phyloP scores from a whole-genome alignment of 345 rosid genomes.

The Psidium guajava region DNA sequence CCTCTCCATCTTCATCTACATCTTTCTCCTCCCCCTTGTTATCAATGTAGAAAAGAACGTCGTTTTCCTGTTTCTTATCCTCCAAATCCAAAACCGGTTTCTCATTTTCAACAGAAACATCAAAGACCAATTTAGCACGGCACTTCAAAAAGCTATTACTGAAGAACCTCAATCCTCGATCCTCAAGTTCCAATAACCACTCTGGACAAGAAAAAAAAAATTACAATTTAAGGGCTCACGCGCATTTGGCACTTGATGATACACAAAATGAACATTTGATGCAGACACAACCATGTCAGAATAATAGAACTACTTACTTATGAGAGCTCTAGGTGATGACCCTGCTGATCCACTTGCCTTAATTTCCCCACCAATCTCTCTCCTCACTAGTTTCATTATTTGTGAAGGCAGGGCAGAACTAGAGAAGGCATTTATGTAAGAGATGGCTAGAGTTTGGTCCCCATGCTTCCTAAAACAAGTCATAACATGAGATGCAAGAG shows the following conservation, averaged over 20 bases:
- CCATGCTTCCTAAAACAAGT: slow-evolving; percentile 22
- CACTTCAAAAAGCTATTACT: slow-evolving; percentile 20
- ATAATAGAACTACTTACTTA: slow-evolving; percentile 22
- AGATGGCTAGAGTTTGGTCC: slow-evolving; percentile 31
- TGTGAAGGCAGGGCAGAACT: slow-evolving; percentile 21
- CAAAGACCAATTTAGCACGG: slow-evolving; percentile 23
- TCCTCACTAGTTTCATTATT: slow-evolving; percentile 17
- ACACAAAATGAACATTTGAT: not conserved
- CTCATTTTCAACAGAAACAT: slow-evolving; percentile 16
- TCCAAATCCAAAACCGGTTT: slow-evolving; percentile 1
- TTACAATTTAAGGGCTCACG: not conserved
- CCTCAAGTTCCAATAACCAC: slow-evolving; percentile 32
- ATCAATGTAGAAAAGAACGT: slow-evolving; percentile 28
- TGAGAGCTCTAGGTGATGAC: slow-evolving; percentile 40
- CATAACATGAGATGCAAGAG: not conserved
- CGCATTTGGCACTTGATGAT: not conserved
- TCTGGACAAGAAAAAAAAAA: slow-evolving; percentile 11
- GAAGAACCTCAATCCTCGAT: slow-evolving; percentile 28
- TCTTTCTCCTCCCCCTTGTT: slow-evolving; percentile 18
- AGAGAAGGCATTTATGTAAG: slow-evolving; percentile 27
- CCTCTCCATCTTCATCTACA: slow-evolving; percentile 8
- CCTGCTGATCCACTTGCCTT: slow-evolving; percentile 9
- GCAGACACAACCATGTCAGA: not conserved
- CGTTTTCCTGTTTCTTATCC: slow-evolving; percentile 10
- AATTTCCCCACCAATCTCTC: slow-evolving; percentile 22